Percentiles rank a stretch among this genome's conserved stretches.
phyloP scores from a whole-genome alignment of 2,329 filamentous ascomycete species.

The Orbilia javanica region DNA sequence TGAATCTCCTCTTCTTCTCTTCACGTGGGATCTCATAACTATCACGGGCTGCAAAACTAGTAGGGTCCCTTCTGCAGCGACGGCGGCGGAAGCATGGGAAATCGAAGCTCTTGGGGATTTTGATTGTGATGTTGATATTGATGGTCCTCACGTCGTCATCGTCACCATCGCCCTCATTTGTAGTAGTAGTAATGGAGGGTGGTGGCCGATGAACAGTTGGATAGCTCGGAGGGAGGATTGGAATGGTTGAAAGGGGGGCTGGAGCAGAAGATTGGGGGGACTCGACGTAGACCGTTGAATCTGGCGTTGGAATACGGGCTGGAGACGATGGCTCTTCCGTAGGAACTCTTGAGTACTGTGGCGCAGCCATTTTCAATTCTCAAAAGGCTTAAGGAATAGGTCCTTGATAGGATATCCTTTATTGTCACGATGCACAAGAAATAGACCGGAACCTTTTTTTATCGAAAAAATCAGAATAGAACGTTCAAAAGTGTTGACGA shows the following conservation, averaged over 20 bases:
- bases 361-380: slow-evolving; percentile 21
- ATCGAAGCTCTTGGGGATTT: slow-evolving; percentile 38
- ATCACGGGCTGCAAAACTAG: not conserved
- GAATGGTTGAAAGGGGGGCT: not conserved
- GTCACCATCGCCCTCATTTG: not conserved
- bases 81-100: slow-evolving; percentile 38
- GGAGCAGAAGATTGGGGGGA: not conserved
- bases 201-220: slow-evolving; percentile 31
- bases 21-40: slow-evolving; percentile 2
- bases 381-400: slow-evolving; percentile 21
- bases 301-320: not conserved
- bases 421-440: slow-evolving; percentile 4
- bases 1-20: slow-evolving; percentile 22
- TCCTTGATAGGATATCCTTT: slow-evolving; percentile 4
- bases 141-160: slow-evolving; percentile 49
- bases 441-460: slow-evolving; percentile 1
- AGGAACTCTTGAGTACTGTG: slow-evolving; percentile 15
- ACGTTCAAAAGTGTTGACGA: slow-evolving; percentile 33
- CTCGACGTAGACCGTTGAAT: not conserved
- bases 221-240: slow-evolving; percentile 1
- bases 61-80: slow-evolving; percentile 8
- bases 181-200: not conserved
- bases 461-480: not conserved
- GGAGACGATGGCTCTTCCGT: slow-evolving; percentile 18
- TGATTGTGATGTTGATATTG: slow-evolving; percentile 54